Conservation (phyloP, 1,284 basidiomycete genomes). For the Trichosporon coremiiforme region DNA sequence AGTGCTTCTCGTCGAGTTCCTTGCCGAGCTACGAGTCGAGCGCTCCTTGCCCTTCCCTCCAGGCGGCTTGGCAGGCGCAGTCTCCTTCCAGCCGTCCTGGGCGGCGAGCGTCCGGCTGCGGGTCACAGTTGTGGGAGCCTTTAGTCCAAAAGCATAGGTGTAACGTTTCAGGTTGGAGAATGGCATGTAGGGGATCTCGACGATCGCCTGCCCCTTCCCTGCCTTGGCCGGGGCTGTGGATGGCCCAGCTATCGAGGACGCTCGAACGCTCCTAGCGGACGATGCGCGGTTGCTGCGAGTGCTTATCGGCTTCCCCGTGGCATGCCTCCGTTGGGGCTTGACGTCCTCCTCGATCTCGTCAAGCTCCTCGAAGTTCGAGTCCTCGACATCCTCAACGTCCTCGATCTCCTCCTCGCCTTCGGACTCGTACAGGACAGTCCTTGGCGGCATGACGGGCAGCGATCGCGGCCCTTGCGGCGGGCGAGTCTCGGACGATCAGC, state of each 20-base stretch:
- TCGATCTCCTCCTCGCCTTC: constrained; percentile 1
- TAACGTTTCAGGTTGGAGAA: constrained; percentile 8
- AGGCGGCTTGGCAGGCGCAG: neutral
- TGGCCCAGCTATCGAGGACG: neutral
- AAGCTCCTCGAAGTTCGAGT: neutral
- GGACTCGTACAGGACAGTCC: neutral
- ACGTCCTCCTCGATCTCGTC: constrained; percentile 1
- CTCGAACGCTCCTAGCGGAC: neutral
- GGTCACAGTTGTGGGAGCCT: neutral
- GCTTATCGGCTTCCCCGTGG: neutral
- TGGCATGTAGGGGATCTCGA: constrained; percentile 18
- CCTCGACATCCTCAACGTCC: neutral
- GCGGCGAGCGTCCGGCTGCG: neutral
- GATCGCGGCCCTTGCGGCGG: neutral
- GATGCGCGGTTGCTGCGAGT: neutral
- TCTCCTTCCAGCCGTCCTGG: neutral
- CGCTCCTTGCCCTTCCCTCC: neutral
- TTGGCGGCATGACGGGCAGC: neutral
- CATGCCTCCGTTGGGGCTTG: neutral
- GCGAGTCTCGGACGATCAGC: neutral
- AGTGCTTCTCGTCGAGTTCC: neutral
- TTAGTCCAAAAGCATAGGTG: neutral
- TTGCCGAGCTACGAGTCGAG: neutral
- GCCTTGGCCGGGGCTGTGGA: neutral
- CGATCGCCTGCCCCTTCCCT: neutral